Percentiles rank a stretch among this genome's conserved stretches.
Evolutionary conservation across 805 yeast genomes (phyloP).

Genomic region (Blastobotrys muscicola): DNA sequence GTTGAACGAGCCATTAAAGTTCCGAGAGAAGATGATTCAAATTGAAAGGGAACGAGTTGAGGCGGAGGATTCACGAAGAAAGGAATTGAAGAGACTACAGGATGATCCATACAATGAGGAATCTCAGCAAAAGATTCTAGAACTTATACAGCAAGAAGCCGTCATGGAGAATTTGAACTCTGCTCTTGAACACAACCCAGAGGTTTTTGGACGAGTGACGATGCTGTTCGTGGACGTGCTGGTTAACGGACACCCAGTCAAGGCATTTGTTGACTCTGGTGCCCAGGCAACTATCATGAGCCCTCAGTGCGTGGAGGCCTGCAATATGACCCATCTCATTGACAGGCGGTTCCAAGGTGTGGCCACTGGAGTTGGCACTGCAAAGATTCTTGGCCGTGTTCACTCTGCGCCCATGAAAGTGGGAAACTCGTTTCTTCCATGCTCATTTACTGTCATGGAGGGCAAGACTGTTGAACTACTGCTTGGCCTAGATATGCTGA

Average conservation of each 20-base stretch:
- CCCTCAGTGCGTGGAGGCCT: slow-evolving; percentile 61
- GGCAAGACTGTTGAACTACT: slow-evolving; percentile 47
- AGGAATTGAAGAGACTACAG: slow-evolving; percentile 45
- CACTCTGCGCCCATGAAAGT: slow-evolving; percentile 83
- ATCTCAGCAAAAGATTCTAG: slow-evolving; percentile 54
- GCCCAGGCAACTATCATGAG: slow-evolving; percentile 84
- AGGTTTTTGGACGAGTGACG: slow-evolving; percentile 68
- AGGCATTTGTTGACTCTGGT: slow-evolving; percentile 95
- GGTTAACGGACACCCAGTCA: slow-evolving; percentile 70
- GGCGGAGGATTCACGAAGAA: slow-evolving; percentile 31
- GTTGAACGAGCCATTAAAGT: slow-evolving; percentile 40
- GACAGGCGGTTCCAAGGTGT: slow-evolving; percentile 74
- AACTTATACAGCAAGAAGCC: slow-evolving; percentile 57
- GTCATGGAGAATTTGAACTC: slow-evolving; percentile 70
- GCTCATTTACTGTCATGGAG: slow-evolving; percentile 65
- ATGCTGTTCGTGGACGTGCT: slow-evolving; percentile 76
- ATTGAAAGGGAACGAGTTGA: slow-evolving; percentile 21
- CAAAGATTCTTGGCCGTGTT: slow-evolving; percentile 69
- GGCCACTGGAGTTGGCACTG: slow-evolving; percentile 86
- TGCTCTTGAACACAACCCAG: slow-evolving; percentile 87
- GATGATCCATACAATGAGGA: slow-evolving; percentile 64
- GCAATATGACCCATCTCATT: slow-evolving; percentile 61
- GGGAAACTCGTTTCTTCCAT: slow-evolving; percentile 53
- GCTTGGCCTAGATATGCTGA: slow-evolving; percentile 83
- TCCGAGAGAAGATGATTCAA: slow-evolving; percentile 30